Evolutionary conservation across 2,329 filamentous ascomycete genomes (phyloP), one percentile per base, ranked within the genome.

Genomic region (Aspergillus sp.): DNA sequence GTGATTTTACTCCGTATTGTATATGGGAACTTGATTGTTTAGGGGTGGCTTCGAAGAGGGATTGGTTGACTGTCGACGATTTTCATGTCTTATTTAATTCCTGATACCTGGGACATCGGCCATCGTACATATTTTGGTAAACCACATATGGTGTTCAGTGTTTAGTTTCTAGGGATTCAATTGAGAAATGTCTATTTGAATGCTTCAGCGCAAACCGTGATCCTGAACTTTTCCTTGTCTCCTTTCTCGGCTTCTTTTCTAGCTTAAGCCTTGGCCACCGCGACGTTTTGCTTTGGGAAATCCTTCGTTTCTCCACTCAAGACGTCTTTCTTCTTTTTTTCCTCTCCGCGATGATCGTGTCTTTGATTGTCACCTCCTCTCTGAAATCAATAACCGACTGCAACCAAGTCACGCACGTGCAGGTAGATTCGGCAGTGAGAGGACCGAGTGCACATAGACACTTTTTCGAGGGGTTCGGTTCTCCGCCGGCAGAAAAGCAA

Each of bases 401-500:
- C 19, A 39, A 20, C 19, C 4, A 39, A 22, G 17, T 19, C 5
- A 17, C 6, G 37, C 19, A 39, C 37, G 19, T 39, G 37, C 15
- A 12, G 10, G 10, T 30, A 30, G 9, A 30, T 9, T 30, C 10
- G 10, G 10, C 25, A 30, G 25, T 4, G 25, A 30, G 9, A 30
- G 9, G 25, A 27, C 25, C 25, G 25, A 27, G 25, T 30, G 25
- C 10, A 12, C 10, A 30, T 30, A 30, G 9, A 10, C 25, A 10
- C 25, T 30, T 30, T 30, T 30, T 37, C 33, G 33, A 37, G 33
- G 33, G 33, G 33, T 22, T 39, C 19, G 17, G 5, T 39, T 39
- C 37, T 39, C 37, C 52, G 48, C 57, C 55, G 58, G 58, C 58
- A 59, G 58, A 59, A 60, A 59, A 58, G 52, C 53, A 53, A 51